Evolutionary conservation across 1,284 basidiomycete genomes (phyloP), one percentile per base, ranked within the genome.

Genomic region (Ustilago bromivora): DNA sequence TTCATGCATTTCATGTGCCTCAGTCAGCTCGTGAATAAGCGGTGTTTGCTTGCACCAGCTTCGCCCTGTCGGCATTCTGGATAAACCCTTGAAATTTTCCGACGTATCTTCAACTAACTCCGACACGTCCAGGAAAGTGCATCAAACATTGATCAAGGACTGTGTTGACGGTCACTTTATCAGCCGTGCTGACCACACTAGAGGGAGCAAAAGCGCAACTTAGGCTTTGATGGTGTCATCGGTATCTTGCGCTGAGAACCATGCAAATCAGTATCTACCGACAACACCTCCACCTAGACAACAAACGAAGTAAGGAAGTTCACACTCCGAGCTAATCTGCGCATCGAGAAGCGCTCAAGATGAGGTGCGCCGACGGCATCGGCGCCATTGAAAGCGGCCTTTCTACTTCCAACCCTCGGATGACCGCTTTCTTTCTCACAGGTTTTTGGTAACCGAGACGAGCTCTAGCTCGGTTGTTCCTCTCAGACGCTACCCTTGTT

Each of bases 61-160:
- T 28, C 3, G 23, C 23, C 23, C 23, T 3, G 3, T 28, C 23
- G 23, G 3, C 23, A 28, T 28, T 28, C 23, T 28, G 23, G 23
- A 28, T 28, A 28, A 28, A 28, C 23, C 23, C 23, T 28, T 0
- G 3, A 28, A 3, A 28, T 3, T 28, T 28, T 28, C 23, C 23
- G 23, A 28, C 40, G 54, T 58, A 65, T 56, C 47, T 63, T 51
- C 32, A 17, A 38, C 6, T 28, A 59, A 55, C 61, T 68, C 66
- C 61, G 66, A 68, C 60, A 56, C 23, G 66, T 69, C 61, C 66
- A 69, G 61, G 13, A 51, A 51, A 32, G 11, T 31, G 49, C 49
- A 51, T 51, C 49, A 51, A 51, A 31, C 49, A 51, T 19, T 12
- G 3, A 49, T 49, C 46, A 28, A 23, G 4, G 5, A 23, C 35